Evolutionary conservation across 805 yeast species (phyloP), one percentile per base, ranked within the genome.

Genomic region (Yueomyces sinensis): DNA sequence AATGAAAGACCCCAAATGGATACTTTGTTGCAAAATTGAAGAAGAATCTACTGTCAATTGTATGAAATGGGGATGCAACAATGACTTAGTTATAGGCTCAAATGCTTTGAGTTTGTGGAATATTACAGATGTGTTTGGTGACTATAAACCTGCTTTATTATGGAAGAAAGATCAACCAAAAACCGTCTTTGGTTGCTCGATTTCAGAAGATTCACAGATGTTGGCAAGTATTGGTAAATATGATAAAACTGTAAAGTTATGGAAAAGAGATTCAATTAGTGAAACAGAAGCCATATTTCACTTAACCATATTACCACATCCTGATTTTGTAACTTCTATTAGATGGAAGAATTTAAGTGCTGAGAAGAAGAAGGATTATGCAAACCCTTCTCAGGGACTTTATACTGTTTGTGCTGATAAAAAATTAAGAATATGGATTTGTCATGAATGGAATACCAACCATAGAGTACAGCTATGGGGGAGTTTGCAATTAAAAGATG

Each of bases 191-290:
- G 45, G 60, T 32, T 68, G 76, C 4, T 61, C 64, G 22, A 68
- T 82, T 17, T 72, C 94, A 0, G 73, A 71, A n/a, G 80, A 81
- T 42, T 72, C 84, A 0, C 67, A 68, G 34, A 63, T 76, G 30
- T 72, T 86, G 16, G 80, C 86, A 7, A 68, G 78, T 32, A 65
- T 70, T 27, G 76, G 81, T 0, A 61, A 60, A 29, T 71, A 67
- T 50, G 94, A 83, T 51, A 63, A 64, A 25, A 60, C 80, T 13
- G 74, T 82, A 20, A 83, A 82, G 49, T 63, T 83, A 2, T 87
- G 95, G 94, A 66, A 75, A 35, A 61, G 95, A 33, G 63, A 74
- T 6, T 69, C 79, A 6, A 82, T 75, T 47, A 84, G 80, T 24
- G 66, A 68, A 19, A 74, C 71, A 25, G 67, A 73, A 28, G 66